Evolutionary conservation across 305 asterid species (phyloP).

Genomic region (Solanum hybrid): DNA sequence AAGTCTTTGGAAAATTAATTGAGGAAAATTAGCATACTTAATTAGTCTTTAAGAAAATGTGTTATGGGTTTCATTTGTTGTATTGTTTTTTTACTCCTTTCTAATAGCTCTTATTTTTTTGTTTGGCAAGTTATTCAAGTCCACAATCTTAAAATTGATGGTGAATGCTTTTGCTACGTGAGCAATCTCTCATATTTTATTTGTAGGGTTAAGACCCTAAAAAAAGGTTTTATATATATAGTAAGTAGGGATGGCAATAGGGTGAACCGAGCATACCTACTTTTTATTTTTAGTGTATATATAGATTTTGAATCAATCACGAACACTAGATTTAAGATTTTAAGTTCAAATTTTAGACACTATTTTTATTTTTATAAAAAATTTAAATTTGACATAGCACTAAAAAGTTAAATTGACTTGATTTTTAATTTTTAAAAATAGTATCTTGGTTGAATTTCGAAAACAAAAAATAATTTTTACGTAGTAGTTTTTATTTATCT

Average conservation of each 20-base stretch:
- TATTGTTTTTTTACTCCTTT: neutral
- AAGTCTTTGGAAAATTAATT: neutral
- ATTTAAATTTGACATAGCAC: fast-evolving
- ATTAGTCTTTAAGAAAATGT: neutral
- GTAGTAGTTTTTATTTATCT: neutral
- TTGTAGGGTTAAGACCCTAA: too few relatives aligned
- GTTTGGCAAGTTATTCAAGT: neutral
- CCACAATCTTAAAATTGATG: too few relatives aligned
- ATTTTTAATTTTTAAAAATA: neutral
- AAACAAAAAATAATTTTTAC: neutral
- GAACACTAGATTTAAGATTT: too few relatives aligned
- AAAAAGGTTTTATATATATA: too few relatives aligned
- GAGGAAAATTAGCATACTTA: neutral
- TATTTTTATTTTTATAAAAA: too few relatives aligned
- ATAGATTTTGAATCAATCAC: too few relatives aligned
- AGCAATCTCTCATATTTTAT: too few relatives aligned
- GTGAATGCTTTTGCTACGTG: too few relatives aligned
- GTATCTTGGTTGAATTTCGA: neutral
- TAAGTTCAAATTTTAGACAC: too few relatives aligned
- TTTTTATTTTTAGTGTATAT: too few relatives aligned
- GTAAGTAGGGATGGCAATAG: too few relatives aligned
- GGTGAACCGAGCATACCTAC: too few relatives aligned
- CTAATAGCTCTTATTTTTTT: neutral
- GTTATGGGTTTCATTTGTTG: neutral
- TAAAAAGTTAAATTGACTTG: neutral